Conservation (phyloP, 495 filamentous ascomycete species). For the Aspergillus biplanus region DNA sequence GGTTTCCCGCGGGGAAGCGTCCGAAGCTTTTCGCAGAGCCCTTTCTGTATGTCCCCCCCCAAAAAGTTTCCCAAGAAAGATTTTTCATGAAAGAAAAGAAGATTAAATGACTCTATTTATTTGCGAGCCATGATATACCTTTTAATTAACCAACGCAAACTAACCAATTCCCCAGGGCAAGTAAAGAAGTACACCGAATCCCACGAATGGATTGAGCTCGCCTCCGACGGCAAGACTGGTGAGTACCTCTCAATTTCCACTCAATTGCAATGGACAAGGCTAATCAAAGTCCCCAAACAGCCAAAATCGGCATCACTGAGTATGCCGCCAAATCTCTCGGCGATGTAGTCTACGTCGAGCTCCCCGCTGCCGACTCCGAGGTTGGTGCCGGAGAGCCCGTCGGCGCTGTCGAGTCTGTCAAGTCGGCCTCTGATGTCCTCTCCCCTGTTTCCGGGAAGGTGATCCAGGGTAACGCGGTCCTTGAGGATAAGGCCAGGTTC, state of each 20-base stretch:
- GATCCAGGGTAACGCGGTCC: constrained; percentile 65
- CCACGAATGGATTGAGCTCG: constrained; percentile 96
- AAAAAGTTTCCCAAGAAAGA: constrained; percentile 3
- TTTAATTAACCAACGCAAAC: constrained; percentile 27
- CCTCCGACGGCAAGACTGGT: constrained; percentile 65
- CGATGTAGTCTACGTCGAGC: constrained; percentile 96
- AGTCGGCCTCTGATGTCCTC: constrained; percentile 95
- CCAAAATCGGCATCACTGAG: constrained; percentile 82
- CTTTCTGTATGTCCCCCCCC: constrained; percentile 41
- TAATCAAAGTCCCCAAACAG: constrained; percentile 37
- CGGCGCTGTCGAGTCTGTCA: constrained; percentile 96
- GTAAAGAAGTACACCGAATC: constrained; percentile 94
- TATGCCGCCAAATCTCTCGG: constrained; percentile 91
- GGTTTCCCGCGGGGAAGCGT: constrained; percentile 56
- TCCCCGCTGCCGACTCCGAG: constrained; percentile 67
- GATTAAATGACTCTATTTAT: too few relatives aligned
- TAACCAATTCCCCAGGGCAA: constrained; percentile 37
- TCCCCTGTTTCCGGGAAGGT: constrained; percentile 81
- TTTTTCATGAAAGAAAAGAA: background rate
- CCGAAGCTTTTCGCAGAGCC: constrained; percentile 52
- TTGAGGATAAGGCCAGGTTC: constrained; percentile 81
- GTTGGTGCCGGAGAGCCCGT: constrained; percentile 75
- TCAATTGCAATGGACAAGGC: background rate
- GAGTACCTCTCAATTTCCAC: constrained; percentile 19
- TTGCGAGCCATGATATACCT: background rate